These are phyloP conservation scores for Gracilaria caudata DNA, from an alignment of 23 red algal species.

Conservation along the genomic window DNA sequence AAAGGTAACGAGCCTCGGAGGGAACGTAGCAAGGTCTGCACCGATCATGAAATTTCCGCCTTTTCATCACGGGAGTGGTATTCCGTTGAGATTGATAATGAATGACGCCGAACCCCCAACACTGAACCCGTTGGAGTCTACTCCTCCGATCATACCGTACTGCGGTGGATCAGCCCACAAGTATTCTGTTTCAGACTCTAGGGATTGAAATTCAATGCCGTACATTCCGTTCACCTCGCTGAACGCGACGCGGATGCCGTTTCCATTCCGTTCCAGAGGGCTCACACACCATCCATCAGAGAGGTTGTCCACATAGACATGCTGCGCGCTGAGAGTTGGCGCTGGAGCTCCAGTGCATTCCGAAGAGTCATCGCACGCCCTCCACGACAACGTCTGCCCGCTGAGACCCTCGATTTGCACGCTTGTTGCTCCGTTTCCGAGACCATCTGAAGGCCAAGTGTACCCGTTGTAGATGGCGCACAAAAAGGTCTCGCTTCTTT, in stretches of 20 bases:
- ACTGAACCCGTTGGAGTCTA: background rate
- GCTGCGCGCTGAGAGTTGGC: background rate
- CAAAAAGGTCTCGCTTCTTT: constrained; percentile 9
- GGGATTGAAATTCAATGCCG: constrained; percentile 24
- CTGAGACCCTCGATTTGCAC: constrained; percentile 7
- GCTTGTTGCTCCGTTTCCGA: background rate
- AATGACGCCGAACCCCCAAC: background rate
- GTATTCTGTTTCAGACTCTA: background rate
- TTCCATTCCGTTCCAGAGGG: constrained; percentile 35
- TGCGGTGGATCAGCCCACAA: constrained; percentile 11
- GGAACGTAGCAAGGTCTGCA: too few relatives aligned
- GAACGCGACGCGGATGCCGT: constrained; percentile 20
- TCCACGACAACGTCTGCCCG: constrained; percentile 9
- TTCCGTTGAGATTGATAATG: constrained; percentile 1
- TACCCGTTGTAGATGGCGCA: constrained; percentile 32
- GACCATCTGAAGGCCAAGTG: constrained; percentile 3
- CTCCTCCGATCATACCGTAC: background rate
- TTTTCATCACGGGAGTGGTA: too few relatives aligned
- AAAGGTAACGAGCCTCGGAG: too few relatives aligned
- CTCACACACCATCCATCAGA: constrained; percentile 41
- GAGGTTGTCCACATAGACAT: background rate
- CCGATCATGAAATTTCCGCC: too few relatives aligned
- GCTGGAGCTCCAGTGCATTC: constrained; percentile 18
- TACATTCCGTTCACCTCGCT: constrained; percentile 10
- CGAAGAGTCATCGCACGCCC: constrained; percentile 17